Evolutionary conservation across 177 flowering plant genomes (phyloP), one percentile per base, ranked within the genome.

Genomic region (Vitis hybrid): DNA sequence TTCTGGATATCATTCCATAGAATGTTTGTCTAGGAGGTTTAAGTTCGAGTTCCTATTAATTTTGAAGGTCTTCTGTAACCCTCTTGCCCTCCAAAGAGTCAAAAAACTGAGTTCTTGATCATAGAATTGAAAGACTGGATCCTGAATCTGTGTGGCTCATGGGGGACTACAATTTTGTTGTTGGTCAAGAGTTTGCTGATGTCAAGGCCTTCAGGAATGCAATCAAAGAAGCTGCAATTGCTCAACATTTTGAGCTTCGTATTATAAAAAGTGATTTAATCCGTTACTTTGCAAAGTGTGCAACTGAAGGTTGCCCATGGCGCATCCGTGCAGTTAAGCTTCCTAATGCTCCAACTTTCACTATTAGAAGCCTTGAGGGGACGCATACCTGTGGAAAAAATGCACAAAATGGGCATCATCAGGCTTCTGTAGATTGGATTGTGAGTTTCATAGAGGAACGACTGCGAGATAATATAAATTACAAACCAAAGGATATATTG

Each of bases 351-450:
- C 81, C 91, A 26, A 92, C 88, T 22, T 92, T 92, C 62, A 72
- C 80, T 1, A 87, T 92, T 75, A 83, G 92, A 79, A 92, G 91
- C 74, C 83, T 92, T 68, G 89, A 87, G 72, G 89, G 87, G 16
- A 78, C 85, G 11, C 97, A 92, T 70, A 92, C 92, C 8, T 92
- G 97, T 82, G 97, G 88, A 10, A 78, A 74, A 70, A 89, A 76
- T 79, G 89, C 91, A 10, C 91, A 88, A 65, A 79, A 70, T 69
- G 90, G 94, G 9, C 96, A 93, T 78, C 93, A 88, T 70, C 98
- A 93, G 77, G 98, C 96, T 64, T 90, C 98, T 51, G 87, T 90
- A 2, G 93, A 90, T 80, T 93, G 98, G 98, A 84, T 93, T 73
- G 94, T 86, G 60, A 83, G 75, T 75, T 86, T 87, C 58, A 88